Base-by-base conservation (phyloP, 345 rosid species). In the Chamaenerion angustifolium region DNA sequence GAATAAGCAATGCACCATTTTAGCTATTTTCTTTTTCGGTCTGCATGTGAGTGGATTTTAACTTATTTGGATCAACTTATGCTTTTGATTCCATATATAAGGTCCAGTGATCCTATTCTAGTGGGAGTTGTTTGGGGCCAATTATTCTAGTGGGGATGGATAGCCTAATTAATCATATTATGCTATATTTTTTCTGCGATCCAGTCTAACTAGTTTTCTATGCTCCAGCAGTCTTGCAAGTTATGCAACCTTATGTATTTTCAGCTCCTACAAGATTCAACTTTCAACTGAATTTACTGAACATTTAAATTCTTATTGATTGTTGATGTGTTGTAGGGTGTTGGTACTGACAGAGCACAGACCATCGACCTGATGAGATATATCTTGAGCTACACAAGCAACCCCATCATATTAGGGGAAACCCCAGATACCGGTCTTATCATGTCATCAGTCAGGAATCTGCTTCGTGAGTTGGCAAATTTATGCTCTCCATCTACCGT, bases 341-440 rank as follows among this genome's bases (percentile, higher is more conserved):
- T 31, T 15, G 66, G 56, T 66, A 46, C 56, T 25, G 80, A 74
- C 48, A 69, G 61, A 57, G 76, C 81, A 18, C 71, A 58, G 52
- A 76, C 73, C 16, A 60, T 80, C 44, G 98, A 92, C 71, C 61
- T 92, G 69, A 81, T 82, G 93, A 87, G 64, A 71, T 70, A 69
- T 73, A 61, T 92, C 49, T 61, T 92, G 74, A 80, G 85, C 63
- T 80, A 71, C 69, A 78, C 74, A 45, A 67, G 82, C 72, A 69
- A 57, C 61, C 46, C 60, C 43, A 17, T 52, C 55, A 57, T 64
- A 55, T 48, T 64, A 21, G 77, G 60, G 46, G 53, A 55, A 56
- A 58, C 59, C 14, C 37, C 37, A 31, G 37, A 31, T 31, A 31
- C 1, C 10, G 37, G 8, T 3, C 37, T 5, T 2, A 7, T 31